A percentile compares a stretch with the other conserved stretches of the same genome.
Conservation (phyloP, 768 basidiomycete genomes). For the Kwoniella europaea region DNA sequence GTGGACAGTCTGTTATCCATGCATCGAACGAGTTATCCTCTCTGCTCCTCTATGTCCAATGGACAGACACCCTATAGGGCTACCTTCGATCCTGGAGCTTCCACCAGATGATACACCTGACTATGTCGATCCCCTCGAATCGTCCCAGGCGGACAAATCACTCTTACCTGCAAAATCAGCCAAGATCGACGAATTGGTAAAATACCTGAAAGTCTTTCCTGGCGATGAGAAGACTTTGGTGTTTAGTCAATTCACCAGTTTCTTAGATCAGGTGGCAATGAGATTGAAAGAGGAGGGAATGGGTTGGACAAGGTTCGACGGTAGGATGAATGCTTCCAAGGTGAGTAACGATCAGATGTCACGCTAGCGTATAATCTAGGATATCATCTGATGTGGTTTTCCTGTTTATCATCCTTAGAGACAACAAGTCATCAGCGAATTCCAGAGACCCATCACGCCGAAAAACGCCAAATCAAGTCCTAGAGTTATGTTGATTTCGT, state of each 20-base stretch:
- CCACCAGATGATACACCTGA: slow-evolving; percentile 33
- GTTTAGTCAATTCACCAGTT: slow-evolving; percentile 87
- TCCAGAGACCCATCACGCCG: slow-evolving; percentile 57
- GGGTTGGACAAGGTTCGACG: slow-evolving; percentile 79
- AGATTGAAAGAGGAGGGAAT: slow-evolving; percentile 72
- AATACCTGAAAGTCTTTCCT: slow-evolving; percentile 73
- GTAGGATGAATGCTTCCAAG: slow-evolving; percentile 76
- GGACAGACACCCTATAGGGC: slow-evolving; percentile 40
- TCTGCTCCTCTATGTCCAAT: slow-evolving; percentile 34
- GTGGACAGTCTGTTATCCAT: slow-evolving; percentile 38
- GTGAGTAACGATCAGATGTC: slow-evolving; percentile 21
- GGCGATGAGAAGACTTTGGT: slow-evolving; percentile 77
- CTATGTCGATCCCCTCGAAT: slow-evolving; percentile 28
- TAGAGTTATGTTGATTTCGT: slow-evolving; percentile 80
- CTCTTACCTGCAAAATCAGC: slow-evolving; percentile 63
- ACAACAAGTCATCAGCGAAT: slow-evolving; percentile 75
- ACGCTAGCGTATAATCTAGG: background rate
- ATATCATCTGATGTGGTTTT: background rate
- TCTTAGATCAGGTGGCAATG: slow-evolving; percentile 79
- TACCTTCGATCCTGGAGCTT: slow-evolving; percentile 36
- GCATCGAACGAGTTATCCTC: slow-evolving; percentile 38
- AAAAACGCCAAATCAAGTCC: slow-evolving; percentile 62
- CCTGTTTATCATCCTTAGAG: slow-evolving; percentile 58
- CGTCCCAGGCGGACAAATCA: slow-evolving; percentile 6
- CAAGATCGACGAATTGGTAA: slow-evolving; percentile 80